Percentiles rank a stretch among this genome's conserved stretches.
Conservation (phyloP, 768 basidiomycete genomes). For the Hygrocybe coccinea region DNA sequence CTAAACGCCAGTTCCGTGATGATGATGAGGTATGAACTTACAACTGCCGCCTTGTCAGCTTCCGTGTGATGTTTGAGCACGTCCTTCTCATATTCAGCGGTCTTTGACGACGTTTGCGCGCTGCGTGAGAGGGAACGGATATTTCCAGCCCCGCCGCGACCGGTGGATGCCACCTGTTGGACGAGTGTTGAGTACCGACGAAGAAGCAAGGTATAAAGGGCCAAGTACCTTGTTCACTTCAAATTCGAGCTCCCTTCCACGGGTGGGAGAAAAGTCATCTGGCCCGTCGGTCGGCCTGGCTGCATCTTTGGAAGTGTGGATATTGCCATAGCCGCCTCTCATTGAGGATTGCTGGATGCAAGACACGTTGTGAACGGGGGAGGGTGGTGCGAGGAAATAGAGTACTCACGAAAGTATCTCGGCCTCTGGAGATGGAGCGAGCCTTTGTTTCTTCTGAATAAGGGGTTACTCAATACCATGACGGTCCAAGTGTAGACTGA, state of each 20-base stretch:
- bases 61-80: slow-evolving; percentile 35
- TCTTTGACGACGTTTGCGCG: slow-evolving; percentile 24
- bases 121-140: slow-evolving; percentile 73
- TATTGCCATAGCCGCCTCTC: slow-evolving; percentile 66
- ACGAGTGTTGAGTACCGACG: slow-evolving; percentile 6
- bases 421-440: slow-evolving; percentile 57
- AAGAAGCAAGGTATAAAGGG: neutral
- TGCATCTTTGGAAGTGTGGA: slow-evolving; percentile 45
- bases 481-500: neutral
- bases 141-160: slow-evolving; percentile 83
- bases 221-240: slow-evolving; percentile 21
- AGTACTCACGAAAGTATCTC: slow-evolving; percentile 51
- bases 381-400: neutral
- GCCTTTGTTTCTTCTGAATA: neutral
- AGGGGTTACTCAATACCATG: neutral
- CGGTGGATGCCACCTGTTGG: slow-evolving; percentile 47
- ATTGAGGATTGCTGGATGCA: slow-evolving; percentile 49
- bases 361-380: neutral
- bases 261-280: slow-evolving; percentile 51
- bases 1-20: neutral
- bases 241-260: slow-evolving; percentile 56
- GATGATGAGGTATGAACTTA: slow-evolving; percentile 22
- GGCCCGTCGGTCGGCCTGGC: slow-evolving; percentile 37
- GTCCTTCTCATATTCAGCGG: slow-evolving; percentile 33
- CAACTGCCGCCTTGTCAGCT: slow-evolving; percentile 29